Base-by-base conservation (phyloP, 2,329 filamentous ascomycete species). In the Berkeleyomyces basicola region DNA sequence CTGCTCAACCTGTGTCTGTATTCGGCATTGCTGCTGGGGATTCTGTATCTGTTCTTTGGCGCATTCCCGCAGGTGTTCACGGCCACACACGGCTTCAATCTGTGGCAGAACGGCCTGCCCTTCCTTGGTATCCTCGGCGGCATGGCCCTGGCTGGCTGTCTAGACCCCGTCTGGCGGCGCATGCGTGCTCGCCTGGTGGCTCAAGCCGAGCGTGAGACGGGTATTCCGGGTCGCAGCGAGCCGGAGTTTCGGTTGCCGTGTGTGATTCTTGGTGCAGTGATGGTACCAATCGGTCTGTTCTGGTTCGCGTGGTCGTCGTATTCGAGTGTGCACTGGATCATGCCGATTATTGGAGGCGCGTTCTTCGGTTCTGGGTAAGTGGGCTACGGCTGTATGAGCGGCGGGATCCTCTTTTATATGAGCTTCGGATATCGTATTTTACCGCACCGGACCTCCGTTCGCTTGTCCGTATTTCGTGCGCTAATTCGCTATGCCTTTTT, bases 21-120 rank as follows among this genome's bases (percentile, higher is more conserved):
- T 68, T 88, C 88, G 0, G 89, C 90, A 46, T 82, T 96, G 61
- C 76, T 96, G n/a, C 78, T 96, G 6, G 91, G 90, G 4, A 86
- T 95, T 53, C 75, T 96, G 2, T 96, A 96, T 70, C 82, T 96
- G 46, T 95, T 95, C 76, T 95, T 95, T 71, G 90, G 90, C 23
- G 90, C 90, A 0, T 95, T 96, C 69, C 82, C 86, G 4, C 76
- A 95, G 53, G 84, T 96, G 14, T 96, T 96, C 70, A 72, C 78
- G 36, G 81, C 79, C 53, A 84, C 87, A 57, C 86, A 95, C 71
- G 83, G 81, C 23, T 90, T 96, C 75, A 83, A 82, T 61, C 76
- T 90, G 9, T 93, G 86, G 78, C 87, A 95, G 72, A 78, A 82
- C 9, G 91, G 90, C n/a, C 74, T 93, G 63, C 80, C 83, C 11